Evolutionary conservation across 1,284 basidiomycete species (phyloP), one percentile per base, ranked within the genome.

Genomic region (Marasmius oreades): DNA sequence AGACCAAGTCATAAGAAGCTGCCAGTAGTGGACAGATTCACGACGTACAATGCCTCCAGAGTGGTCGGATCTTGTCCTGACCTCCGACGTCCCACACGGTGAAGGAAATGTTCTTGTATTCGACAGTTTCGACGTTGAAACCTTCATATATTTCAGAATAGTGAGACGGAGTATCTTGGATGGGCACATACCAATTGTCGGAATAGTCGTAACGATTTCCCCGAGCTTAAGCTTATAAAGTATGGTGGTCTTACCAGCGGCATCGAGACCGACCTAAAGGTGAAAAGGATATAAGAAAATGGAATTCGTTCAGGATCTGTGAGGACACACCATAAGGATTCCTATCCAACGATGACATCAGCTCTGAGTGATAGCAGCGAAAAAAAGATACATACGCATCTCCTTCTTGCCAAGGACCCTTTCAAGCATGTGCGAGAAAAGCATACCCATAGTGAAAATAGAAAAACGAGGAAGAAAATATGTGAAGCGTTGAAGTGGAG

Each of bases 81-180:
- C 95, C 97, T 77, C 97, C 97, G 61, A 99, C 97, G 75, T 99
- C 97, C 97, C 97, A 99, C 44, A 99, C 97, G 64, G 96, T 99
- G 84, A 99, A 99, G 62, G 95, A 97, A 67, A 99, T 96, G 73
- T 99, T 99, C 85, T 98, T 99, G 80, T 99, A 99, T 67, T 96
- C 95, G 64, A 99, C 97, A 23, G 97, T 99, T 79, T 99, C 96
- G 66, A 99, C 96, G 73, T 99, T 98, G 84, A 97, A 97, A 60
- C 95, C 94, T 96, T 58, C 14, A 42, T 42, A 42, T 8, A 42
- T 42, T 39, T 34, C 55, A 37, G 57, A 63, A n/a, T 52, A 55
- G 60, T 59, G 71, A 66, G 58, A 24, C 24, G 43, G 48, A 23
- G 26, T 31, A 46, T 55, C 3, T 8, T n/a, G 23, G 2, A 39